Evolutionary conservation across 2,329 filamentous ascomycete genomes (phyloP).

Genomic region (Monilinia polystroma): DNA sequence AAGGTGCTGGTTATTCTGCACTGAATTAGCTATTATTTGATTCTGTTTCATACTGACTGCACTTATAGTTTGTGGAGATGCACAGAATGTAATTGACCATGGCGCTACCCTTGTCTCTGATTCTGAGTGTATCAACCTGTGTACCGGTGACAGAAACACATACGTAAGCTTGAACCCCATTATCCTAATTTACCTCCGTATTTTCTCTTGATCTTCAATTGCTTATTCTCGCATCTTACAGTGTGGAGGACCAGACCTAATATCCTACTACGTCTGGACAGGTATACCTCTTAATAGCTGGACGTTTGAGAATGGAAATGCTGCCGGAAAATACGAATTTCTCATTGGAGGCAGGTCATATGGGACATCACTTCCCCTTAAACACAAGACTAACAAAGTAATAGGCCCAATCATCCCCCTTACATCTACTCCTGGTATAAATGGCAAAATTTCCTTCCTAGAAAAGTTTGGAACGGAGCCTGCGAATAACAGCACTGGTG

Average conservation of each 20-base stretch:
- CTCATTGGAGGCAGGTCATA: slow-evolving; percentile 50
- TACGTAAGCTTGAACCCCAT: slow-evolving; percentile 5
- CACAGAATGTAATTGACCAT: slow-evolving; percentile 21
- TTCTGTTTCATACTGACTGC: neutral
- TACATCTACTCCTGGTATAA: slow-evolving; percentile 56
- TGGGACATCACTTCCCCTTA: neutral
- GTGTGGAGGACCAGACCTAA: slow-evolving; percentile 27
- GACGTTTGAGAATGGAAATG: slow-evolving; percentile 50
- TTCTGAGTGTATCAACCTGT: slow-evolving; percentile 32
- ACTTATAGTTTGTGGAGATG: slow-evolving; percentile 26
- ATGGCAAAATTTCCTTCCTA: slow-evolving; percentile 59
- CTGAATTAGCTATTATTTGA: too few relatives aligned
- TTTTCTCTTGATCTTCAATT: too few relatives aligned
- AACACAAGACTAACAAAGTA: neutral
- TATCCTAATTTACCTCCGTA: too few relatives aligned
- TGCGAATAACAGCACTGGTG: slow-evolving; percentile 59
- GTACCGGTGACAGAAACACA: slow-evolving; percentile 45
- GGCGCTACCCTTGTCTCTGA: slow-evolving; percentile 16
- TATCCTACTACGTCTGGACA: slow-evolving; percentile 28
- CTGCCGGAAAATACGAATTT: slow-evolving; percentile 57
- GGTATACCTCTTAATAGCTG: slow-evolving; percentile 50
- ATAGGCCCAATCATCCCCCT: slow-evolving; percentile 51
- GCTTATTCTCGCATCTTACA: too few relatives aligned
- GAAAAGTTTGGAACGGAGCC: slow-evolving; percentile 59
- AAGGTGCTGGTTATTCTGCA: too few relatives aligned